Base-by-base conservation (phyloP, 2,329 filamentous ascomycete species). In the Paracorniculantispora psalliotae region DNA sequence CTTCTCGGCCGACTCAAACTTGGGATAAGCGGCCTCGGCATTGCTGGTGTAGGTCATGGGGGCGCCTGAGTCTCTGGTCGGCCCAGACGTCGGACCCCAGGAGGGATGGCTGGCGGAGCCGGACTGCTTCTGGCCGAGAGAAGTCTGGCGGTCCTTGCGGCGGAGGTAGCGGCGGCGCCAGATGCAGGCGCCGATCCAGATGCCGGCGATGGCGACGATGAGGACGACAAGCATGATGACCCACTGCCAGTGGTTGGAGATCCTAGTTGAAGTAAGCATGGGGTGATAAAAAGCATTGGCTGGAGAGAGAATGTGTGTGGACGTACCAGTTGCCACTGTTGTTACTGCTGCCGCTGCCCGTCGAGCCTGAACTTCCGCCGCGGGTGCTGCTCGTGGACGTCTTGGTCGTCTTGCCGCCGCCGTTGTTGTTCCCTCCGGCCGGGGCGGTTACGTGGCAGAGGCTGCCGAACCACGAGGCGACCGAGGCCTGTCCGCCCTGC, bases 151-250 rank as follows among this genome's bases (percentile, higher is more conserved):
- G 67, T 89, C 87, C 73, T 81, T 85, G 74, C 85, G 89, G 63
- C 84, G 84, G 63, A 91, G 78, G 72, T 92, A 88, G 64, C 88
- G 86, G 59, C 86, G 85, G 64, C 90, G 88, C 75, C 90, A 84
- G 71, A 88, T 82, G 67, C 86, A 84, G 41, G 87, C 88, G 19
- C 83, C 79, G 41, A 88, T 74, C 79, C 87, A 89, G 67, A 91
- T 82, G 59, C 79, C 78, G 15, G 80, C 75, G 62, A 96, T 89
- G 56, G 79, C 87, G 61, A 93, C 77, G 46, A 87, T 80, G 28
- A 96, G 79, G 62, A 93, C 77, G 63, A 91, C 86, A 56, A 94
- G 79, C 81, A 94, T 91, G 62, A 93, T 80, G 48, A 96, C 83
- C 90, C 90, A 96, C 76, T 86, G 81, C 77, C 84, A 91, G 72